Percentiles rank a stretch among this genome's conserved stretches.
Conservation (phyloP, 176 grass and related monocot genomes). For the Hyparrhenia diplandra region DNA sequence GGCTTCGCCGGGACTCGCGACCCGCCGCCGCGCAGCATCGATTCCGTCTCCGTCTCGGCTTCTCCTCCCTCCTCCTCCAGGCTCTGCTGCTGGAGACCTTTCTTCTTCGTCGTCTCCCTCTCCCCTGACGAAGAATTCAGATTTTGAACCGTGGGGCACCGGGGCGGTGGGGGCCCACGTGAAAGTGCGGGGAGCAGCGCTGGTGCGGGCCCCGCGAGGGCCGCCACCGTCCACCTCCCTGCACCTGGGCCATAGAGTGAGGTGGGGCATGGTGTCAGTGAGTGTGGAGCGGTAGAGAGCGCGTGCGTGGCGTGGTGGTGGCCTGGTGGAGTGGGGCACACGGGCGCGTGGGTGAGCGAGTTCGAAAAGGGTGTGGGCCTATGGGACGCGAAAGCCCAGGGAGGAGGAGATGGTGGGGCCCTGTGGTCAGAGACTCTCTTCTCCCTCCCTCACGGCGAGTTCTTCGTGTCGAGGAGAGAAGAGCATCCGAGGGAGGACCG, state of each 20-base stretch:
- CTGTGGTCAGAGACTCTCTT: not conserved
- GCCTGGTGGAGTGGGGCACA: rapidly evolving
- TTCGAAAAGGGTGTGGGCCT: constrained; percentile 20
- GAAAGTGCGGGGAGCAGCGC: not conserved
- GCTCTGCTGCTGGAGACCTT: not conserved
- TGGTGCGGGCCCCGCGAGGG: not conserved
- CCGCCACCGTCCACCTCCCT: not conserved
- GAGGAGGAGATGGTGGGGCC: not conserved
- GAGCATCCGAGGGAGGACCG: constrained; percentile 17
- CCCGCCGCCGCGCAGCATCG: constrained; percentile 15
- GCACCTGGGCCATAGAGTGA: not conserved
- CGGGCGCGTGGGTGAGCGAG: not conserved
- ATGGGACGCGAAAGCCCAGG: constrained; percentile 20
- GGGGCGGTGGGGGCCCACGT: not conserved
- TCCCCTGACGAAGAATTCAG: constrained; percentile 1
- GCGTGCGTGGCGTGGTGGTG: no score
- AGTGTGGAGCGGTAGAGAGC: rapidly evolving
- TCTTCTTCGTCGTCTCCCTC: not conserved
- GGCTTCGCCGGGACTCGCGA: not conserved
- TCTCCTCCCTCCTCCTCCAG: not conserved
- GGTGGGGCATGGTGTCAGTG: not conserved
- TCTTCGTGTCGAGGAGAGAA: not conserved
- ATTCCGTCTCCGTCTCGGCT: not conserved
- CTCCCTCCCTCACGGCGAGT: not conserved
- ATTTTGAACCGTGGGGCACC: constrained; percentile 26